phyloP scores from a whole-genome alignment of 495 filamentous ascomycete genomes.

The Cryomyces minteri region DNA sequence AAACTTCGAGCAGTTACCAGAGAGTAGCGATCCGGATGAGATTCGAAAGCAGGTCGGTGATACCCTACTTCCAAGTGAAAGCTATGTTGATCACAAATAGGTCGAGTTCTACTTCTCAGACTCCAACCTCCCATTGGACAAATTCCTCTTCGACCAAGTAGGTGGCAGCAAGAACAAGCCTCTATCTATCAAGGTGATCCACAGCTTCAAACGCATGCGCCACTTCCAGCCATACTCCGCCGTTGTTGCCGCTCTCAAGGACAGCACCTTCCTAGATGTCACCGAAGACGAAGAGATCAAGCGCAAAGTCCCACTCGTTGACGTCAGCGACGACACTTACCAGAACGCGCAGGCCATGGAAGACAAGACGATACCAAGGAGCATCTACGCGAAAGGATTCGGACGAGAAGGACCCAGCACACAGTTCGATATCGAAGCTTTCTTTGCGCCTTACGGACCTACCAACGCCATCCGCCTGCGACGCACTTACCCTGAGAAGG shows the following conservation, averaged over 20 bases:
- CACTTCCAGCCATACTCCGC: slow-evolving; percentile 71
- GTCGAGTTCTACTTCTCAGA: slow-evolving; percentile 98
- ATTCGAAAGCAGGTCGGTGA: slow-evolving; percentile 58
- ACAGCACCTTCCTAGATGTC: slow-evolving; percentile 48
- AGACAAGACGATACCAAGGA: slow-evolving; percentile 36
- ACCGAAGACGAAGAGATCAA: slow-evolving; percentile 47
- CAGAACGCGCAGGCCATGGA: slow-evolving; percentile 36
- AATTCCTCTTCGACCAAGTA: slow-evolving; percentile 61
- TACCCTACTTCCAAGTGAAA: slow-evolving; percentile 1
- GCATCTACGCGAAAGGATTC: slow-evolving; percentile 77
- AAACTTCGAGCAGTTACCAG: slow-evolving; percentile 37
- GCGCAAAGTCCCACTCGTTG: slow-evolving; percentile 50
- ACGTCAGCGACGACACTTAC: slow-evolving; percentile 20
- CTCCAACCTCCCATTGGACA: slow-evolving; percentile 74
- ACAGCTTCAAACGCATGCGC: slow-evolving; percentile 83
- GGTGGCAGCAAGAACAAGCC: slow-evolving; percentile 62
- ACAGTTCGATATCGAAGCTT: slow-evolving; percentile 84
- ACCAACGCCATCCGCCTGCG: slow-evolving; percentile 76
- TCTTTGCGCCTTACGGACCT: slow-evolving; percentile 65
- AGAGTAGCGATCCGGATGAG: slow-evolving; percentile 51
- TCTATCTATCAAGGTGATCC: slow-evolving; percentile 54
- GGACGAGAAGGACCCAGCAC: slow-evolving; percentile 57
- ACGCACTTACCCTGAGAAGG: slow-evolving; percentile 36
- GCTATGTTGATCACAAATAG: slow-evolving; percentile 23
- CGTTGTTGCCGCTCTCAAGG: slow-evolving; percentile 63